These are phyloP conservation scores for Epithemia pelagica DNA, from an alignment of 108 stramenopile genomes.

Conservation along the genomic window DNA sequence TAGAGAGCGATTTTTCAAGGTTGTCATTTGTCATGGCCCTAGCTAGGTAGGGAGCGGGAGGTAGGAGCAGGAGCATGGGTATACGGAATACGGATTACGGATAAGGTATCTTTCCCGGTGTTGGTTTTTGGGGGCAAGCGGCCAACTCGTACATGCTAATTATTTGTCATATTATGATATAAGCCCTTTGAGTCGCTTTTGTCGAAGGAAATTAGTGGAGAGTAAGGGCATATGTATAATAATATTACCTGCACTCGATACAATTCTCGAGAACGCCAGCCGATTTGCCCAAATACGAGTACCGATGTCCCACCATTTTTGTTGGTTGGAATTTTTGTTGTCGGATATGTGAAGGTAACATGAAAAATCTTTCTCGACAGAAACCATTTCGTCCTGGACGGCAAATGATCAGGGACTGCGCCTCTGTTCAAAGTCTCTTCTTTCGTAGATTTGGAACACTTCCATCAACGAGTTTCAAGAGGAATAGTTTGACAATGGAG, in stretches of 20 bases:
- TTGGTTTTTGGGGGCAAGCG: not conserved
- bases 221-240: too few species aligned
- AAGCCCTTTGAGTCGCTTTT: too few species aligned
- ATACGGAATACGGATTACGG: too few species aligned
- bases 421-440: too few species aligned
- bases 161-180: too few species aligned
- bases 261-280: not conserved
- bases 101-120: not conserved
- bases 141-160: not conserved
- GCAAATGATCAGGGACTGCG: too few species aligned
- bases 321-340: not conserved
- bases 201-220: too few species aligned
- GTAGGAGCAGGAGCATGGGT: too few species aligned
- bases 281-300: not conserved
- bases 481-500: not conserved
- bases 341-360: not conserved
- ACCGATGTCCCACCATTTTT: not conserved
- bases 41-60: too few species aligned
- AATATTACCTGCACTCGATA: not conserved
- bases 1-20: too few species aligned
- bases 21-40: too few species aligned
- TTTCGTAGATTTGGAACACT: too few species aligned
- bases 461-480: not conserved
- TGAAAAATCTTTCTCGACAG: not conserved
- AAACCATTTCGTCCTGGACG: not conserved